phyloP scores from a whole-genome alignment of 169 alveolate species.

The Theileria orientalis region DNA sequence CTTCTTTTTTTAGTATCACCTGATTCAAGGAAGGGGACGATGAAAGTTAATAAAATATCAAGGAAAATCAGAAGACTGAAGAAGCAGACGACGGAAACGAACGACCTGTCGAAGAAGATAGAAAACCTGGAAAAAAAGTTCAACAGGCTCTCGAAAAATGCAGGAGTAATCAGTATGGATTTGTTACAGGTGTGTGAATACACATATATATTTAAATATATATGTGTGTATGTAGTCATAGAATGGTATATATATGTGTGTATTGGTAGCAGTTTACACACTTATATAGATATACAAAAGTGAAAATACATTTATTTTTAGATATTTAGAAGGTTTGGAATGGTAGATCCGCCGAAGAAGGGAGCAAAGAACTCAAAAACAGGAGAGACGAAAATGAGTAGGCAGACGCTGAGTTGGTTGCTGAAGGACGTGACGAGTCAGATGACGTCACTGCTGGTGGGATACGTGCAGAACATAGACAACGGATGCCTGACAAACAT shows the following conservation, averaged over 20 bases:
- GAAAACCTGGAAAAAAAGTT: constrained; percentile 23
- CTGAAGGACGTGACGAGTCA: constrained; percentile 76
- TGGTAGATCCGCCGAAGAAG: constrained; percentile 45
- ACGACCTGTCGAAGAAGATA: constrained; percentile 15
- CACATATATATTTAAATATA: neutral
- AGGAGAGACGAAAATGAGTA: constrained; percentile 56
- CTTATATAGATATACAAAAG: neutral
- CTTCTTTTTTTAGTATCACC: constrained; percentile 43
- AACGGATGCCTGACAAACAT: constrained; percentile 43
- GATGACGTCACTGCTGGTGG: constrained; percentile 73
- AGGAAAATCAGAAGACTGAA: constrained; percentile 42
- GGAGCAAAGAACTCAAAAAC: constrained; percentile 4
- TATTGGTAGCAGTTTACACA: too few relatives aligned
- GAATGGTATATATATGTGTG: too few relatives aligned
- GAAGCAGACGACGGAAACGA: constrained; percentile 14
- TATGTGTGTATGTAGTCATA: too few relatives aligned
- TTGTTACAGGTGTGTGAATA: constrained; percentile 6
- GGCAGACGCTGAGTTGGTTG: constrained; percentile 82
- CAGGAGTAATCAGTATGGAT: constrained; percentile 19
- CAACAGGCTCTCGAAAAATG: constrained; percentile 11
- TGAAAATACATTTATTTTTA: neutral
- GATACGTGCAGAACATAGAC: constrained; percentile 71
- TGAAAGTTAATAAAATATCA: constrained; percentile 26
- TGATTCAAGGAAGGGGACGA: constrained; percentile 29
- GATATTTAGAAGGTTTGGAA: constrained; percentile 37